A percentile compares a stretch with the other conserved stretches of the same genome.
Conservation (phyloP, 768 basidiomycete species). For the Dioszegia crocea region DNA sequence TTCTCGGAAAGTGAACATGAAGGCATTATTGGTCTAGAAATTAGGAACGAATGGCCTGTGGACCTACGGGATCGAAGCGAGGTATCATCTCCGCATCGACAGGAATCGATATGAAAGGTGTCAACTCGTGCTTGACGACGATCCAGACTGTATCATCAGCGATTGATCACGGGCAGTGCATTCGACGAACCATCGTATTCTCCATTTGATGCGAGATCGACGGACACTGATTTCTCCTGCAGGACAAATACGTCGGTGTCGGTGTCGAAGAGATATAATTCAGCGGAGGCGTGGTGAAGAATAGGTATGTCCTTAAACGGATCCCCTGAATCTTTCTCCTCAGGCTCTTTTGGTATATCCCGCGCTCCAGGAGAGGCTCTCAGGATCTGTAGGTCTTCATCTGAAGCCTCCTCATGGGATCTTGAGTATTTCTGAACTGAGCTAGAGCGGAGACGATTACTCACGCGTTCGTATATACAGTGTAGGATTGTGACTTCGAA, state of each 20-base stretch:
- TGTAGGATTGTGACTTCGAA: slow-evolving; percentile 93
- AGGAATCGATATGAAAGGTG: slow-evolving; percentile 44
- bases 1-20: slow-evolving; percentile 81
- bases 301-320: slow-evolving; percentile 46
- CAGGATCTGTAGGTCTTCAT: slow-evolving; percentile 71
- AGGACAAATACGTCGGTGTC: slow-evolving; percentile 52
- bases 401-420: slow-evolving; percentile 64
- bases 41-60: neutral
- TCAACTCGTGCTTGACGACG: slow-evolving; percentile 34
- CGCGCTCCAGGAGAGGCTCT: slow-evolving; percentile 21
- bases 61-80: slow-evolving; percentile 36
- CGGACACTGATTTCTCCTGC: slow-evolving; percentile 48
- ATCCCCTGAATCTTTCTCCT: slow-evolving; percentile 17
- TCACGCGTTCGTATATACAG: slow-evolving; percentile 77
- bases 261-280: slow-evolving; percentile 52
- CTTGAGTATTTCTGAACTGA: slow-evolving; percentile 65
- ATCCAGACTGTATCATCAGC: slow-evolving; percentile 43
- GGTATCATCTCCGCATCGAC: slow-evolving; percentile 46
- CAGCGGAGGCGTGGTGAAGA: slow-evolving; percentile 39
- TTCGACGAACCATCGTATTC: slow-evolving; percentile 47
- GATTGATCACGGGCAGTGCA: too few species aligned
- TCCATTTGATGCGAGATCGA: slow-evolving; percentile 48
- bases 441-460: slow-evolving; percentile 10
- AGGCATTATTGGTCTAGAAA: slow-evolving; percentile 53
- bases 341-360: slow-evolving; percentile 1